Evolutionary conservation across 768 basidiomycete species (phyloP), one percentile per base, ranked within the genome.

Genomic region (Paxillus rubicundulus): DNA sequence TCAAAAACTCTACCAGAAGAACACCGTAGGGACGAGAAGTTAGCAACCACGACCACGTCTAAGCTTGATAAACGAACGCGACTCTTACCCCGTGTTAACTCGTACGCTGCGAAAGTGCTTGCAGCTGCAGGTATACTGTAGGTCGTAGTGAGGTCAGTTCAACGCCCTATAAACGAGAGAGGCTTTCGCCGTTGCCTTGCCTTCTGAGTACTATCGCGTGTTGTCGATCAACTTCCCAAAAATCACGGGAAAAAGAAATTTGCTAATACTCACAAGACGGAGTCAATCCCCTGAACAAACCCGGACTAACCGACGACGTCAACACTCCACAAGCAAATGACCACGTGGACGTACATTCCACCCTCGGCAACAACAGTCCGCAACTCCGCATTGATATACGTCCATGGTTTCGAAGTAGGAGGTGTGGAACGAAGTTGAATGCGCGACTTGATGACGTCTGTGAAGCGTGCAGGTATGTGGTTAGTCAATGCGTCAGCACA

Each of bases 401-500:
- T 84, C 54, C 82, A 79, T 7, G 87, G 87, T 5, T 81, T 85
- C 2, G 91, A 82, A 34, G 72, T 73, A 9, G 92, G 92, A 0
- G 95, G 92, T 2, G 75, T 81, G 0, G 77, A 62, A 1, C 89
- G 82, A 7, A 95, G 78, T 62, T 98, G 95, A 9, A 97, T 77
- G 33, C 92, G 84, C 4, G 92, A 94, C 73, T 98, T 98, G 30
- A 95, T 81, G 5, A 97, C 90, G 57, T 98, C 94, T 89, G 34
- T 18, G 17, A 27, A 33, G 9, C 14, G n/a, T 18, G 9, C 12
- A 9, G 12, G 17, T 9, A 30, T 33, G 5, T 9, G 34, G 16
- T 14, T 20, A 33, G 46, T 38, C 9, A 36, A 18, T 18, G n/a
- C 45, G 4, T 49, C 18, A 5, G 13, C 37, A 37, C 47, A 9